phyloP scores from a whole-genome alignment of 1,139 yeast species.

The Meyerozyma elateridarum region DNA sequence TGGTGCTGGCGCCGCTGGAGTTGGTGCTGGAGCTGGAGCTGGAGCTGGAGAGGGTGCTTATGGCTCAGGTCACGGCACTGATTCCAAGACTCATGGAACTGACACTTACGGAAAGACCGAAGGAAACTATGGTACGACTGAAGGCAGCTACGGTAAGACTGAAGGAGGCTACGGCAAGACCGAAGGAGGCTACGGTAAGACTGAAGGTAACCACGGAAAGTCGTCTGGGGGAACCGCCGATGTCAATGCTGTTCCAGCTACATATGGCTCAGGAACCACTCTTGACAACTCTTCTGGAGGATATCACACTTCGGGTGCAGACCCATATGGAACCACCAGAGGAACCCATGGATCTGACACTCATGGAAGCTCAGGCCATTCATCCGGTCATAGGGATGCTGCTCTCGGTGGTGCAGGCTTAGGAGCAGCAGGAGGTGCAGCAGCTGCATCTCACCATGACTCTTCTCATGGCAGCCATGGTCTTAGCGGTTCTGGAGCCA shows the following conservation, averaged over 20 bases:
- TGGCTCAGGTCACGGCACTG: conserved; percentile 5
- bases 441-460: conserved; percentile 1
- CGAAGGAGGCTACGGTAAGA: not conserved
- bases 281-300: not conserved
- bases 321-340: conserved; percentile 3
- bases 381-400: conserved; percentile 11
- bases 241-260: conserved; percentile 3
- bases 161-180: not conserved
- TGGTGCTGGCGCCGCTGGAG: conserved; percentile 9
- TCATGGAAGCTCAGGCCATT: too few relatives aligned
- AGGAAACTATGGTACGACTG: not conserved
- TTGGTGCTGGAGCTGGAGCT: conserved; percentile 11
- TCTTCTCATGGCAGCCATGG: conserved; percentile 6
- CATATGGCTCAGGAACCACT: conserved; percentile 3
- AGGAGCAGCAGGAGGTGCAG: conserved; percentile 6
- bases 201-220: conserved; percentile 3
- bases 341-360: conserved; percentile 8
- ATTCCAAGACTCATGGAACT: not conserved
- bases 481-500: conserved; percentile 4
- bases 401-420: conserved; percentile 9
- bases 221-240: conserved; percentile 5
- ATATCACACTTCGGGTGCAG: conserved; percentile 1
- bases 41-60: conserved; percentile 5
- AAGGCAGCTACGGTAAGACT: not conserved
- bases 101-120: conserved; percentile 3